These are phyloP conservation scores for Batrachochytrium dendrobatidis DNA, from an alignment of 371 early-diverging fungal genomes.

Conservation along the genomic window DNA sequence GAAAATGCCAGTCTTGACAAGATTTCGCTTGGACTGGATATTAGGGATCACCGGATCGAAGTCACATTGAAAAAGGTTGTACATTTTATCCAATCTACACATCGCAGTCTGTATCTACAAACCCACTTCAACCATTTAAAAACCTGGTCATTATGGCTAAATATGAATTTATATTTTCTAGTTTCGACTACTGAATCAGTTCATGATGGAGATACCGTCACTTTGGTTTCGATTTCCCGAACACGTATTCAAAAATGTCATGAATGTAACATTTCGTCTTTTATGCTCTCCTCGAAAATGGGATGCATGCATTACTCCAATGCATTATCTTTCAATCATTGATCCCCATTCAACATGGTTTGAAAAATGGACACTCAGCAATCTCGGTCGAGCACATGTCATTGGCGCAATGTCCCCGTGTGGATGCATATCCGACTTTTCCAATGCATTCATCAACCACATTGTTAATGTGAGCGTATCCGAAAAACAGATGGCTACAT, in stretches of 20 bases:
- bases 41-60: slow-evolving; percentile 20
- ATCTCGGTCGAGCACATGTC: slow-evolving; percentile 26
- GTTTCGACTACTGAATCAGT: slow-evolving; percentile 37
- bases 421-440: slow-evolving; percentile 17
- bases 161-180: slow-evolving; percentile 6
- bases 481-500: neutral
- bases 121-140: neutral
- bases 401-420: slow-evolving; percentile 12
- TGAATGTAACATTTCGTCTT: slow-evolving; percentile 26
- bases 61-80: slow-evolving; percentile 25
- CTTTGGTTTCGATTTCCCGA: slow-evolving; percentile 39
- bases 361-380: slow-evolving; percentile 37
- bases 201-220: slow-evolving; percentile 32
- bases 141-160: no score
- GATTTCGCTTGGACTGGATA: slow-evolving; percentile 12
- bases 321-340: slow-evolving; percentile 28
- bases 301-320: slow-evolving; percentile 13
- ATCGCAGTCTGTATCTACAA: neutral
- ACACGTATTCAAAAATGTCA: slow-evolving; percentile 24
- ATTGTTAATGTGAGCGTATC: neutral
- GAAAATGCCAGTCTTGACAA: slow-evolving; percentile 15
- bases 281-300: slow-evolving; percentile 8
- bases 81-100: neutral
- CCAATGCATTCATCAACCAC: slow-evolving; percentile 9
- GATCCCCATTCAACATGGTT: slow-evolving; percentile 34